phyloP scores from a whole-genome alignment of 306 rosid genomes.

The Rosa rugosa region DNA sequence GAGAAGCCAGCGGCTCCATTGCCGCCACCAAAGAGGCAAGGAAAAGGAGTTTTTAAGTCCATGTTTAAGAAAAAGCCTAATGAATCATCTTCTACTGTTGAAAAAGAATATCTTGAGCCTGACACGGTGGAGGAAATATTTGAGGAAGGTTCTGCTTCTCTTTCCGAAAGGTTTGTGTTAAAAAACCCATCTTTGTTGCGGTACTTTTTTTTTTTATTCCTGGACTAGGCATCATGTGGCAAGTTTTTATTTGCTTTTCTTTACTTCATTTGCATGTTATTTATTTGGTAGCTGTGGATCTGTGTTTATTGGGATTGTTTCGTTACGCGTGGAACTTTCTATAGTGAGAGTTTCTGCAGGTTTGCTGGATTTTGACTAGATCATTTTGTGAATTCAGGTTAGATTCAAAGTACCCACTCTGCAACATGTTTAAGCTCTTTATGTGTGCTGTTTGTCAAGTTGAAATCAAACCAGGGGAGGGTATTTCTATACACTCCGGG shows the following conservation, averaged over 20 bases:
- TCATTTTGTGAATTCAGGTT: constrained; percentile 63
- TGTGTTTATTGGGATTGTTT: neutral
- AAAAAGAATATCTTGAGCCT: constrained; percentile 75
- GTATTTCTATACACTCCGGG: constrained; percentile 79
- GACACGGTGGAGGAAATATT: constrained; percentile 78
- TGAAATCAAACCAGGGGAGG: constrained; percentile 93
- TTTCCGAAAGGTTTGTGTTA: constrained; percentile 80
- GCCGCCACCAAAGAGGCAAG: constrained; percentile 61
- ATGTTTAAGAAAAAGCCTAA: constrained; percentile 78
- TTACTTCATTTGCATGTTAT: neutral
- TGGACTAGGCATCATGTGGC: neutral
- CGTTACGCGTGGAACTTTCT: neutral
- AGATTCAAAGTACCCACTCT: constrained; percentile 85
- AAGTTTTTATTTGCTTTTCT: neutral
- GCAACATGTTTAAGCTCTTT: constrained; percentile 98
- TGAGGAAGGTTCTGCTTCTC: constrained; percentile 98
- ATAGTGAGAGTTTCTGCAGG: neutral
- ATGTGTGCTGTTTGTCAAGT: constrained; percentile 94
- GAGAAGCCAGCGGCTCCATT: constrained; percentile 67
- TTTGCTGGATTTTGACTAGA: constrained; percentile 28
- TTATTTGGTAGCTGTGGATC: neutral
- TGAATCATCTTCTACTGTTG: constrained; percentile 70
- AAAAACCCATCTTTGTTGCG: neutral
- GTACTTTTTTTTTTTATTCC: neutral
- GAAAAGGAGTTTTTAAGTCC: constrained; percentile 76